Percentiles rank a stretch among this genome's conserved stretches.
These are phyloP conservation scores for Acacia pycnantha DNA, from an alignment of 331 rosid species.

Conservation along the genomic window DNA sequence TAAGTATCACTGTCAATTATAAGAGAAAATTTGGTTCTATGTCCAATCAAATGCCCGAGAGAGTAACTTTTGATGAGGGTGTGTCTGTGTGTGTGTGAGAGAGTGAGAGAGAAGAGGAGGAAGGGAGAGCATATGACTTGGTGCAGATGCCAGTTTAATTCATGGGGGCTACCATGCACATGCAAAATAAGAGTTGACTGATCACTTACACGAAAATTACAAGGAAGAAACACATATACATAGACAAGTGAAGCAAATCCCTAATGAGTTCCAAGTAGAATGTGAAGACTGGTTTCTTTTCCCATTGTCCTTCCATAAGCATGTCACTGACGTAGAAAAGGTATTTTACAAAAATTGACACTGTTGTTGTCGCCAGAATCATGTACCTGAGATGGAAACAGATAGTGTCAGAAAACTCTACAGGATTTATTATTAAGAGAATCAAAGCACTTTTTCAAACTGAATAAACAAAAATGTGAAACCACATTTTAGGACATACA, in stretches of 20 bases:
- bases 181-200: constrained; percentile 16
- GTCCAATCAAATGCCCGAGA: not conserved
- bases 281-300: constrained; percentile 90
- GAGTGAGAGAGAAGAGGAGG: not conserved
- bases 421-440: not conserved
- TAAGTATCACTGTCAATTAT: not conserved
- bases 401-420: constrained; percentile 16
- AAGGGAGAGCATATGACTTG: constrained; percentile 1
- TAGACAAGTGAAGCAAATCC: constrained; percentile 93
- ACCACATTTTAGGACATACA: not conserved
- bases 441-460: not conserved
- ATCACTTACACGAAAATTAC: constrained; percentile 90
- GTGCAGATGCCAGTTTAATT: constrained; percentile 9
- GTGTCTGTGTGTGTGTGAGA: not conserved
- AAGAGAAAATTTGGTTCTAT: constrained; percentile 8
- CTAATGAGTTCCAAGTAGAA: constrained; percentile 92
- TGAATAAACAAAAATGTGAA: not conserved
- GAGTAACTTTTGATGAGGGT: not conserved
- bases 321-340: constrained; percentile 88
- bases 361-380: constrained; percentile 94
- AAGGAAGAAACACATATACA: constrained; percentile 94
- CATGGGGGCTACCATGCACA: constrained; percentile 13
- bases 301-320: constrained; percentile 99
- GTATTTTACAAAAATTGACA: constrained; percentile 84
- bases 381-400: constrained; percentile 72